These are phyloP conservation scores for Paecilomyces variotii DNA, from an alignment of 2,329 filamentous ascomycete species.

Conservation along the genomic window DNA sequence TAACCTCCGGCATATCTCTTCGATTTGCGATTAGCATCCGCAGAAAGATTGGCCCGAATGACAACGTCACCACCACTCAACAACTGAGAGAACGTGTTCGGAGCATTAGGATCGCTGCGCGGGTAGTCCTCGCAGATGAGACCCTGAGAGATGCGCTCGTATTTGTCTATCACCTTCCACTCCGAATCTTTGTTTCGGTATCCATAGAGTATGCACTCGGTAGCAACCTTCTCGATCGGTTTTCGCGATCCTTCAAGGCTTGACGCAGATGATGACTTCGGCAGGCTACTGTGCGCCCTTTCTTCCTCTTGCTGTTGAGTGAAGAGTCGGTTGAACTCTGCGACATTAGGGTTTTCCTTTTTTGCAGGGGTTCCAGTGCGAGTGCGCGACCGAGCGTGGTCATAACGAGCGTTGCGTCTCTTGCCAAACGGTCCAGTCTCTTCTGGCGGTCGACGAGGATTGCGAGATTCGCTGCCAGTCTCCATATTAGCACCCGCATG, in stretches of 20 bases:
- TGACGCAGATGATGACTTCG: slow-evolving; percentile 33
- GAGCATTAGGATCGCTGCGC: slow-evolving; percentile 66
- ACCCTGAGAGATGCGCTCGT: slow-evolving; percentile 72
- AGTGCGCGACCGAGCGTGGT: slow-evolving; percentile 42
- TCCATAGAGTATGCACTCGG: slow-evolving; percentile 79
- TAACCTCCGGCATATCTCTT: slow-evolving; percentile 74
- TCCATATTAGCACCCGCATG: slow-evolving; percentile 13
- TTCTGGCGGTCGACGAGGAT: slow-evolving; percentile 46
- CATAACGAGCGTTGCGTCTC: slow-evolving; percentile 38
- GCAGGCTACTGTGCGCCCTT: slow-evolving; percentile 24
- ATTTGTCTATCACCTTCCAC: slow-evolving; percentile 84
- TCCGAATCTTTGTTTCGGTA: slow-evolving; percentile 60
- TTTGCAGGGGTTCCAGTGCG: slow-evolving; percentile 52
- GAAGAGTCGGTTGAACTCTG: slow-evolving; percentile 40
- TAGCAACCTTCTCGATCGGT: slow-evolving; percentile 46
- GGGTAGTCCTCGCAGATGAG: slow-evolving; percentile 90
- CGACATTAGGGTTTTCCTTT: slow-evolving; percentile 47
- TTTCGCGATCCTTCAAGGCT: slow-evolving; percentile 33
- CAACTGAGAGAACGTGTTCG: slow-evolving; percentile 61
- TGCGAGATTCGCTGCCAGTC: slow-evolving; percentile 35
- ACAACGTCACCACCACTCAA: slow-evolving; percentile 66
- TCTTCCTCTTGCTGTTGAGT: slow-evolving; percentile 38
- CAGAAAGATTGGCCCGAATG: slow-evolving; percentile 58
- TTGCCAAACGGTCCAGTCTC: slow-evolving; percentile 57
- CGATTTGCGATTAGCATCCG: slow-evolving; percentile 68